Evolutionary conservation across 441 rosid genomes (phyloP), one percentile per base, ranked within the genome.

Genomic region (Populus trichocarpa): DNA sequence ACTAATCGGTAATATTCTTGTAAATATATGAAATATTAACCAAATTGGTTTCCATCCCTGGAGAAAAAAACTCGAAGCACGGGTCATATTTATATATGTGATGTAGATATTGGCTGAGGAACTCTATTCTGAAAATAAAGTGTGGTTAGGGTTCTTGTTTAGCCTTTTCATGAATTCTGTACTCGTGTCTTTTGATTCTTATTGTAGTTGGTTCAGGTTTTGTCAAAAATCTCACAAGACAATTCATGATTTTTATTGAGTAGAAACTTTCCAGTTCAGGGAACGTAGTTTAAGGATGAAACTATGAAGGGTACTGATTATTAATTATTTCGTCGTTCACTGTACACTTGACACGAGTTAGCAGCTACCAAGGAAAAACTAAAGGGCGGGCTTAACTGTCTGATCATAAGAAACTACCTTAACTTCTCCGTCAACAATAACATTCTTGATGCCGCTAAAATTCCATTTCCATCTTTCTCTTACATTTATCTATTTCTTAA

Each of bases 381-480:
- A 28, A 67, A 69, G 61, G 77, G 42, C 70, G 71, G 38, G 71
- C 71, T 75, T 59, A 76, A 59, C 68, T 68, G 32, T 6, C 57
- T 32, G 57, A 46, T 13, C 57, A 14, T 46, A 46, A 46, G 57
- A 13, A 46, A 46, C 20, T 14, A 16, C 69, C 6, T 50, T 8
- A 79, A 76, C 70, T 0, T 79, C 57, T 59, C 85, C 85, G 75
- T 82, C 81, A 79, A 81, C 32, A 22, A 0, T 22, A 71, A 14
- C 69, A 63, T 50, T n/a, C 68, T 74, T 77, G 13, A 59, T 26
- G 20, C n/a, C 3, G 57, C 57, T 50, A 14, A 50, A 11, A 23
- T 25, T 42, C 40, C 38, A 23, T 14, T 8, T 16, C 78, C 57
- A 11, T 32, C 36, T 14, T 26, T 11, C n/a, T 36, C 65, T 50